These are phyloP conservation scores for Salvia hispanica DNA, from an alignment of 257 asterid genomes.

Conservation along the genomic window DNA sequence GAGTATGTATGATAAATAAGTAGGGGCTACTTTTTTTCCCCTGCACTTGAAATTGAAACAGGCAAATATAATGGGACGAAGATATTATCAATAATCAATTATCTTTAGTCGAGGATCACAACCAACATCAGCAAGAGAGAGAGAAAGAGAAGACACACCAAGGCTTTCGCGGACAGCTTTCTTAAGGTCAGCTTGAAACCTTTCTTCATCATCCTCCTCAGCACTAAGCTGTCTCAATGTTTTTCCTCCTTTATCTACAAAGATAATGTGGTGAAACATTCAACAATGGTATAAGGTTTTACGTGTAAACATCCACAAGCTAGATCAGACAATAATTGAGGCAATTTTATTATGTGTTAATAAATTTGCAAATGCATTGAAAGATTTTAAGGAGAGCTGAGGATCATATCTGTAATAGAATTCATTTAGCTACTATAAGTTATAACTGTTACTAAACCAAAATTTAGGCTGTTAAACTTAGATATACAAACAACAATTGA, in stretches of 20 bases:
- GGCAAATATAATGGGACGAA: conserved; percentile 4
- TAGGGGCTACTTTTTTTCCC: conserved; percentile 12
- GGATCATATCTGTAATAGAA: conserved; percentile 1
- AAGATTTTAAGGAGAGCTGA: background rate
- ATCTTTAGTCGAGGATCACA: conserved; percentile 20
- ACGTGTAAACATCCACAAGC: conserved; percentile 27
- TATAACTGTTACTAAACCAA: background rate
- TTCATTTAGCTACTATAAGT: conserved; percentile 1
- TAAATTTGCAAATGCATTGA: background rate
- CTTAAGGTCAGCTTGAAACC: conserved; percentile 91
- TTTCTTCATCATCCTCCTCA: conserved; percentile 87
- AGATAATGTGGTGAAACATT: conserved; percentile 22
- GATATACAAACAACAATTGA: background rate
- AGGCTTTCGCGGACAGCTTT: conserved; percentile 90
- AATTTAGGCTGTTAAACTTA: background rate
- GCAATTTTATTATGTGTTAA: conserved; percentile 2
- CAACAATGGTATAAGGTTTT: conserved; percentile 21
- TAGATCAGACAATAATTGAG: background rate
- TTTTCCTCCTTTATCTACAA: conserved; percentile 60
- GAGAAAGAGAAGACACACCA: conserved; percentile 47
- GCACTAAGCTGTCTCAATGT: conserved; percentile 69
- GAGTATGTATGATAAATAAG: background rate
- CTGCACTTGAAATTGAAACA: conserved; percentile 14
- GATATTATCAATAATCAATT: background rate
- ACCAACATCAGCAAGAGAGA: conserved; percentile 17